Conservation (phyloP, 169 alveolate species). For the Babesia caballi region DNA sequence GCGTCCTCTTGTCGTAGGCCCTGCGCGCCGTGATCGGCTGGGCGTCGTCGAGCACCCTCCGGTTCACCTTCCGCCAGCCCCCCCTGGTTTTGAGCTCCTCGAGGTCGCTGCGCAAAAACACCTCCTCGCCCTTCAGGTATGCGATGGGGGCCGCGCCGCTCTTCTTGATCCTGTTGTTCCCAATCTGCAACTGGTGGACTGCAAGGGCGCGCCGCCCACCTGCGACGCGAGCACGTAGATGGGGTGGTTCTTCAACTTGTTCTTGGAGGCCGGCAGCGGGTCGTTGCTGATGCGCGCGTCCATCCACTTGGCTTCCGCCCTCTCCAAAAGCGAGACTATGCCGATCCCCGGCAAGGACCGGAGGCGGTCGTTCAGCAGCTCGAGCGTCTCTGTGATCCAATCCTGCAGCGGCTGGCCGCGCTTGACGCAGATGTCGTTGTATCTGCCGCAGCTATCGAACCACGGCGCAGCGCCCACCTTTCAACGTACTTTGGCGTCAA, state of each 20-base stretch:
- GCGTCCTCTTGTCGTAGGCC: background rate
- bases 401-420: constrained; percentile 4
- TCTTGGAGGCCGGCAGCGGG: constrained; percentile 43
- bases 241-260: constrained; percentile 42
- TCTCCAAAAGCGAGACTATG: constrained; percentile 34
- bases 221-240: constrained; percentile 53
- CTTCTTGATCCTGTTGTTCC: background rate
- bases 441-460: background rate
- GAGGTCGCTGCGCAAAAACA: constrained; percentile 30
- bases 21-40: constrained; percentile 29
- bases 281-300: constrained; percentile 5
- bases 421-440: constrained; percentile 9
- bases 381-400: constrained; percentile 22
- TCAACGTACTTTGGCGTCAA: constrained; percentile 48
- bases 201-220: background rate
- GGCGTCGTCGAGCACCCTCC: constrained; percentile 33
- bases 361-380: constrained; percentile 10
- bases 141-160: constrained; percentile 28
- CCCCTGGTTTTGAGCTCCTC: constrained; percentile 39
- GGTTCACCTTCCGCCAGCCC: constrained; percentile 49
- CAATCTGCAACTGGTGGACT: background rate
- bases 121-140: constrained; percentile 37
- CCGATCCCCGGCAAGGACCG: background rate
- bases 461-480: background rate
- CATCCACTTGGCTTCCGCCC: constrained; percentile 41